Base-by-base conservation (phyloP, 257 asterid genomes). In the Haberlea rhodopensis region DNA sequence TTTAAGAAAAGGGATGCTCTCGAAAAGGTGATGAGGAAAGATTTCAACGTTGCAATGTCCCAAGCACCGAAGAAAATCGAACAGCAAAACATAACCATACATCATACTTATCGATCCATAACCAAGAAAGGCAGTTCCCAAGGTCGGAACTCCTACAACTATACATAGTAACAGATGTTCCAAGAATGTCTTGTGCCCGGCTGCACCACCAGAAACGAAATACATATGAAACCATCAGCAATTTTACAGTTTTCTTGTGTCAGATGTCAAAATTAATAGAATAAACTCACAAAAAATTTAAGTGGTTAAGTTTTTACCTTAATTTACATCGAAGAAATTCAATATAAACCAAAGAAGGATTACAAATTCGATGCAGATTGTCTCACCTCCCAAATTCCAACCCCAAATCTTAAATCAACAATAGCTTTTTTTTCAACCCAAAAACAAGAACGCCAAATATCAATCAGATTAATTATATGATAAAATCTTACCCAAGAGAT, bases 51-150 rank as follows among this genome's bases (percentile, higher is more conserved):
- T 90, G 81, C 83, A 77, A 65, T 94, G 94, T 32, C 91, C 90
- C 77, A 94, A 66, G 73, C 97, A 90, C 71, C 89, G 91, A 29
- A 94, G 86, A 63, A 80, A 86, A 82, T 94, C 99, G 34, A 87
- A 94, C 10, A 60, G 70, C 89, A 94, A 55, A 56, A 84, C 69
- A 64, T 94, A 87, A 66, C 82, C 51, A 57, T 84, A 88, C 78
- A 83, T 71, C 84, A 80, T 57, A 72, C 57, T 63, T 68, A 90
- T 73, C 40, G 99, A 94, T 18, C 97, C 97, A 40, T 67, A 79
- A 40, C 99, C 99, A 46, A 82, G 20, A 5, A 80, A 70, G 61
- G 72, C 69, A 27, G 95, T 80, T 57, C 95, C 97, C 70, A 90
- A 53, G 4, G 73, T 75, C 15, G 99, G 99, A 68, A 90, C 76